phyloP scores from a whole-genome alignment of 1,139 yeast species.

The Pichia sp. region DNA sequence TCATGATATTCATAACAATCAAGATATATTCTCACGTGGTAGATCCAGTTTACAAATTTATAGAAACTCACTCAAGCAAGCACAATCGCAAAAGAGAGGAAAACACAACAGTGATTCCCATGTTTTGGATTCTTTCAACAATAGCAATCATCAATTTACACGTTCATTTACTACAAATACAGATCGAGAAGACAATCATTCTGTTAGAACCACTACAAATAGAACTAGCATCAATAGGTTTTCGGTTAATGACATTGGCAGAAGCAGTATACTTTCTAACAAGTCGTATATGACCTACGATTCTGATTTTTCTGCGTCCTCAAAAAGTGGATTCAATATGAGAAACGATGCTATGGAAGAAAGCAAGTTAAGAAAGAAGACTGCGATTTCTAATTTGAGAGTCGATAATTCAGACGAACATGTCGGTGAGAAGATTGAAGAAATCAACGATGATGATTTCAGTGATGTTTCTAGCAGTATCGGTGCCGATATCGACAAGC shows the following conservation, averaged over 20 bases:
- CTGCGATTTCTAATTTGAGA: conserved; percentile 17
- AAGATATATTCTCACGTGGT: background rate
- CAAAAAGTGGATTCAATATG: background rate
- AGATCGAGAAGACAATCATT: background rate
- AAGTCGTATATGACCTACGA: conserved; percentile 54
- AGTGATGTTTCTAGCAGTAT: background rate
- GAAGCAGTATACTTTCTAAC: conserved; percentile 36
- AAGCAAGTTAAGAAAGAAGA: conserved; percentile 15
- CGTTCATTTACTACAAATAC: background rate
- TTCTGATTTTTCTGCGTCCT: conserved; percentile 44
- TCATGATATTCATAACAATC: background rate
- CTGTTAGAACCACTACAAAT: background rate
- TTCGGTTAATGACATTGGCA: conserved; percentile 26
- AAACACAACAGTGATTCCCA: conserved; percentile 16
- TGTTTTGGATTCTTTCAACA: background rate
- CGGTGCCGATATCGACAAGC: background rate
- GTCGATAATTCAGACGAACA: conserved; percentile 29
- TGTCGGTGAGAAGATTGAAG: background rate
- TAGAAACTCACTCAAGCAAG: background rate
- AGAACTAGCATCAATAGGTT: conserved; percentile 16
- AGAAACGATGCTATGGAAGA: background rate
- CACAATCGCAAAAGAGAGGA: background rate
- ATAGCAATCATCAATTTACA: background rate
- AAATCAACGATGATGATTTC: background rate
- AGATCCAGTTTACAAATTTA: conserved; percentile 12